phyloP scores from a whole-genome alignment of 1,139 yeast species.

The Yueomyces sp. region DNA sequence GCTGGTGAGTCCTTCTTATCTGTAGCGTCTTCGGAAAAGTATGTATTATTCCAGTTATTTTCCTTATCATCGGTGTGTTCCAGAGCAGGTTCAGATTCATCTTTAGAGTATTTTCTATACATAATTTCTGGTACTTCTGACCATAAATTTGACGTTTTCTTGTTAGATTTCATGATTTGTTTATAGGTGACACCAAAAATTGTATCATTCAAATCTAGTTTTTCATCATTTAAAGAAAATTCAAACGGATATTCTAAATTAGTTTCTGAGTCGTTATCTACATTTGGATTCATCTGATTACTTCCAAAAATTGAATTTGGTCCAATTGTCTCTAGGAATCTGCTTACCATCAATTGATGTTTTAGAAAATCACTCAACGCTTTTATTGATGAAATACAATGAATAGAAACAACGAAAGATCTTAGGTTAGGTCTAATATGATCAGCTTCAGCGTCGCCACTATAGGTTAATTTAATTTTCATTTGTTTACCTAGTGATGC shows the following conservation, averaged over 20 bases:
- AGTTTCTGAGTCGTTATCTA: not conserved
- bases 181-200: slow-evolving; percentile 69
- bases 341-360: slow-evolving; percentile 24
- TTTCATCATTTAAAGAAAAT: slow-evolving; percentile 49
- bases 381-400: slow-evolving; percentile 77
- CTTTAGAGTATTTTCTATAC: slow-evolving; percentile 29
- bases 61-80: not conserved
- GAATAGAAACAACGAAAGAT: slow-evolving; percentile 53
- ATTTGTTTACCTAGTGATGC: slow-evolving; percentile 65
- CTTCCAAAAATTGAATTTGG: slow-evolving; percentile 26
- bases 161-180: slow-evolving; percentile 31
- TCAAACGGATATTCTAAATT: slow-evolving; percentile 29
- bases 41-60: not conserved
- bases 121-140: slow-evolving; percentile 39
- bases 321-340: slow-evolving; percentile 12
- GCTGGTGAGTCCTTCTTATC: slow-evolving; percentile 21
- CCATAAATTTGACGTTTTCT: slow-evolving; percentile 46
- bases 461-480: slow-evolving; percentile 35
- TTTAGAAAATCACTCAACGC: slow-evolving; percentile 55
- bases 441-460: slow-evolving; percentile 23
- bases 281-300: not conserved
- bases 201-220: slow-evolving; percentile 57
- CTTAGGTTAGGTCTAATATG: slow-evolving; percentile 26
- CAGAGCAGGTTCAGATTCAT: slow-evolving; percentile 6
- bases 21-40: not conserved